Conservation (phyloP, 2,329 filamentous ascomycete species). For the Colletotrichum simmondsii region DNA sequence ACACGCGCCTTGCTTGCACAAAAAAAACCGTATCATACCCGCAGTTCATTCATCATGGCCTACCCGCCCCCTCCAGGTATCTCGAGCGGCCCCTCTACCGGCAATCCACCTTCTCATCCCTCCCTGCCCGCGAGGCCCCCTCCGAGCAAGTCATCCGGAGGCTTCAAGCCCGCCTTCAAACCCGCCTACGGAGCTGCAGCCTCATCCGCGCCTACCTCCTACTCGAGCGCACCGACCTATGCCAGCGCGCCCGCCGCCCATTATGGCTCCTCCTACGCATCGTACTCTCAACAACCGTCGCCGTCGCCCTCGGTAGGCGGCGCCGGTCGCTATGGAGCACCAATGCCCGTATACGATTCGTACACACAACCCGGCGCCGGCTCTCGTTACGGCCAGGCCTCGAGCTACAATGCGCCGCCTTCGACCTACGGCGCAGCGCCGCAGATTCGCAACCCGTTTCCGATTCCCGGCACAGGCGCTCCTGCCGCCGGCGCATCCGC, state of each 20-base stretch:
- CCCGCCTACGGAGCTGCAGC: constrained; percentile 40
- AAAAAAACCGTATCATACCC: constrained; percentile 18
- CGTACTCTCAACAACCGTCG: constrained; percentile 48
- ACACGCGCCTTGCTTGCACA: constrained; percentile 9
- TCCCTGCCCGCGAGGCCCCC: constrained; percentile 85
- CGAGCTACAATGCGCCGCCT: constrained; percentile 45
- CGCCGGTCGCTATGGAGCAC: constrained; percentile 34
- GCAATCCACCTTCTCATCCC: constrained; percentile 54
- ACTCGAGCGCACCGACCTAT: constrained; percentile 49
- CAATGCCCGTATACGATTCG: constrained; percentile 38
- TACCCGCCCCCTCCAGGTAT: constrained; percentile 88
- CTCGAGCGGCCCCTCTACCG: constrained; percentile 52
- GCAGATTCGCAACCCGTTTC: constrained; percentile 85
- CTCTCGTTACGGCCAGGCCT: constrained; percentile 38
- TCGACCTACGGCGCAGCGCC: constrained; percentile 63
- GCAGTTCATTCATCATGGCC: constrained; percentile 78
- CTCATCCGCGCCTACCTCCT: constrained; percentile 49
- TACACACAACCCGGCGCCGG: constrained; percentile 42
- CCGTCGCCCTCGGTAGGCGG: constrained; percentile 36
- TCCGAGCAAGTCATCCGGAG: constrained; percentile 58
- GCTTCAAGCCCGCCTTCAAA: constrained; percentile 56
- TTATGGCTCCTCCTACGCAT: constrained; percentile 56
- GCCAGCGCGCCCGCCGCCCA: constrained; percentile 48
- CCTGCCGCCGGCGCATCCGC: not conserved
- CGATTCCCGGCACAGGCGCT: constrained; percentile 61